Base-by-base conservation (phyloP, 495 filamentous ascomycete species). In the Lasiosphaeria ovina region DNA sequence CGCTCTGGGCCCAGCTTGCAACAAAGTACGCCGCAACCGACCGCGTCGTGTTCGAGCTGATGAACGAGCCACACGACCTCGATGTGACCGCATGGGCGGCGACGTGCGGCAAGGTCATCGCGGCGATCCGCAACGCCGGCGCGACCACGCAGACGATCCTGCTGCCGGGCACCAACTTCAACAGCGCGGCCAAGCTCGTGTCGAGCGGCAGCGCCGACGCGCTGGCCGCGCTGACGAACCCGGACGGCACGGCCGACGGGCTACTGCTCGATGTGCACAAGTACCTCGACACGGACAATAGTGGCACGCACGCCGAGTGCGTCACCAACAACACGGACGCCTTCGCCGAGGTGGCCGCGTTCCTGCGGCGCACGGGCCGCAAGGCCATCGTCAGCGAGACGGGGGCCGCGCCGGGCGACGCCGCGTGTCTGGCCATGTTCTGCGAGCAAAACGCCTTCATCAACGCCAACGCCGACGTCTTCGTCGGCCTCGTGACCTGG, bases 21-120 rank as follows among this genome's bases (percentile, higher is more conserved):
- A 75, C 67, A 10, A 81, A 83, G 54, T 87, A 86, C 61, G 76
- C 73, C 17, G 53, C 36, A 7, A 57, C 77, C n/a, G 52, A 71
- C 4, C 80, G 78, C 12, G 71, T 85, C 32, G 69, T 79, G n/a
- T 86, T 87, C 69, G 84, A 84, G 40, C 67, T 87, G 49, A 85
- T 87, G 81, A 88, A 86, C 66, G 85, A 88, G 67, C 83, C 85
- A 4, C 83, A 84, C 56, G 65, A 81, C 40, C 69, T 77, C 35
- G 74, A 81, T 60, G 74, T 86, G 54, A 63, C 48, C 32, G 61
- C 50, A 0, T 86, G 83, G 83, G 81, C 80, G 0, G 59, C 68
- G 4, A 83, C 81, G 0, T 78, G 80, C 49, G 84, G 87, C 65
- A 74, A 76, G 16, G 81, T 72, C 48, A 82, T 88, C 1, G 81